These are phyloP conservation scores for Diaporthe vexans DNA, from an alignment of 2,329 filamentous ascomycete genomes.

Conservation along the genomic window DNA sequence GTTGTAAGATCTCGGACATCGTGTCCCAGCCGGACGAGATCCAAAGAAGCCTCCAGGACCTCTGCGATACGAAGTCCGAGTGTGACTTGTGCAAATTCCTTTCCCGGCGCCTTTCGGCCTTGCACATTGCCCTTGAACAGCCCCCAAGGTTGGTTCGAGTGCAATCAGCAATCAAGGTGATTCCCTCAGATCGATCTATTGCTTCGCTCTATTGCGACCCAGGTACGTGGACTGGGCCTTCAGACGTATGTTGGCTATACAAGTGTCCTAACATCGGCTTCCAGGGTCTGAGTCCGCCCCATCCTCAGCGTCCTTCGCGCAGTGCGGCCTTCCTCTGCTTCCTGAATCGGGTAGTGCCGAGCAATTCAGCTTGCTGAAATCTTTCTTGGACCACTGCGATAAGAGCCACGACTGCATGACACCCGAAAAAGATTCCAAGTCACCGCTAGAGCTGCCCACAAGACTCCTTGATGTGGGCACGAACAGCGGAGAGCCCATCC, in stretches of 20 bases:
- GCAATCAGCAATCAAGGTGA: neutral
- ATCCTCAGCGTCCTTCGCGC: neutral
- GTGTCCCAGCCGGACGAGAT: neutral
- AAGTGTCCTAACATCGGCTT: neutral
- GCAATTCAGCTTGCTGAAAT: neutral
- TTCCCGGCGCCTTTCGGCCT: neutral
- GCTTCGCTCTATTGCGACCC: neutral
- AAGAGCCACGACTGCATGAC: neutral
- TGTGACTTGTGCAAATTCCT: conserved; percentile 13
- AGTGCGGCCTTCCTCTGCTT: neutral
- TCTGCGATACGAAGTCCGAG: neutral
- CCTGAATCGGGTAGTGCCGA: neutral
- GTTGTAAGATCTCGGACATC: neutral
- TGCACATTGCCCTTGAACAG: neutral
- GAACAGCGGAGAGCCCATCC: neutral
- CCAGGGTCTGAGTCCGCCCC: neutral
- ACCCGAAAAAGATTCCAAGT: neutral
- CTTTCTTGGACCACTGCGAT: neutral
- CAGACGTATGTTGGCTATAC: neutral
- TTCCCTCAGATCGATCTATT: neutral
- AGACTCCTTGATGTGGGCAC: conserved; percentile 44
- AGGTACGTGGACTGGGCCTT: neutral
- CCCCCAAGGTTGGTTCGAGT: neutral
- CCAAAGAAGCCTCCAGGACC: neutral
- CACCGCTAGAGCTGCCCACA: conserved; percentile 39